Base-by-base conservation (phyloP, 108 stramenopile genomes). In the Cyclotella sp. region DNA sequence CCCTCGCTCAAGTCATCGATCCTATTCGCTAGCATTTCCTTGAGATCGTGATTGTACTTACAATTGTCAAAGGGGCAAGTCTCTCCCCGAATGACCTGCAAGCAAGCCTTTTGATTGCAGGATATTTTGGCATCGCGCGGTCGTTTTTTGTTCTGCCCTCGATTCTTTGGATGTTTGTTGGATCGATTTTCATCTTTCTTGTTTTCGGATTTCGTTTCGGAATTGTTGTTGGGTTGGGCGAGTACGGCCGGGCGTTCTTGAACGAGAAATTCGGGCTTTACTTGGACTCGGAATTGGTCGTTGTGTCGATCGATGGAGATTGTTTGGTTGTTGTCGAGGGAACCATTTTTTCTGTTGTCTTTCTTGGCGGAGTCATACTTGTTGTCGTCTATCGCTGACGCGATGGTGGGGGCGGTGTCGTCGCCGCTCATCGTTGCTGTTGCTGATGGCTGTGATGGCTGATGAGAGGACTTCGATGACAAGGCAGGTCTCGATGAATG, bases 21-120 rank as follows among this genome's bases (percentile, higher is more conserved):
- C 15, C 91, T 61, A 39, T 74, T 87, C 14, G 79, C 81, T 68
- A 95, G 67, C 76, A 83, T 87, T 21, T 66, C 91, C 68, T 86
- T 83, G 19, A 95, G 18, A 64, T 97, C 93, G 75, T 97, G 96
- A 69, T 80, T 92, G 78, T 86, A 97, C n/a, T 79, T 73, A 68
- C 96, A 97, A 16, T 65, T 72, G 8, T 84, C 79, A 15, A 62
- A 90, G 11, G 89, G 85, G 70, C 93, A 93, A 6, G 53, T 18
- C 14, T 80, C 81, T 0, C 90, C 91, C 19, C 81, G 70, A 3
- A 96, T 54, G 6, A 91, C 44, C 15, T 85, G 66, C 13, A 90
- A 54, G 68, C 95, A 96, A 0, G 91, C 63, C 79, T 89, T 92
- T 19, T 88, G 79, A 22, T 64, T 68, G 46, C 68, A 44, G 16